A percentile compares a stretch with the other conserved stretches of the same genome.
Evolutionary conservation across 495 filamentous ascomycete species (phyloP).

Genomic region (Sordaria brevicollis): DNA sequence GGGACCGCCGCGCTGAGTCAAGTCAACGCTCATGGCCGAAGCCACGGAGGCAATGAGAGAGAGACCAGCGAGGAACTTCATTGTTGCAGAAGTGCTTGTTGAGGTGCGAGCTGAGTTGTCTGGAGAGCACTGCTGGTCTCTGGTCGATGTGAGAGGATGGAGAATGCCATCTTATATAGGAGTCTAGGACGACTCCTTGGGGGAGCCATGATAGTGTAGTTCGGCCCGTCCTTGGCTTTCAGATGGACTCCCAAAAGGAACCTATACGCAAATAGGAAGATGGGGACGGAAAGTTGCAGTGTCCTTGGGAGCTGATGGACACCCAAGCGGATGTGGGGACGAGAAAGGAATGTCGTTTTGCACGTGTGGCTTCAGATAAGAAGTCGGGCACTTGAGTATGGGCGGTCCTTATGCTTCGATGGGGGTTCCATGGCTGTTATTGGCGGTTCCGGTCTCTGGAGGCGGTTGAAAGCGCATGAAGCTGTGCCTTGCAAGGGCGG

Average conservation of each 20-base stretch:
- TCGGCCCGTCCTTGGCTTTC: background rate
- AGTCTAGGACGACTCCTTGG: background rate
- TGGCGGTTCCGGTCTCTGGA: background rate
- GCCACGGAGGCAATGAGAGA: slow-evolving; percentile 35
- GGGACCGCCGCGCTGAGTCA: slow-evolving; percentile 29
- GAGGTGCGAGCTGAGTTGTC: background rate
- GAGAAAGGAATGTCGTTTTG: background rate
- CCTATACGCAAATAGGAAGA: background rate
- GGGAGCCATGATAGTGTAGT: background rate
- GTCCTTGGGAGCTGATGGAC: background rate
- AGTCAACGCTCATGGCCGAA: slow-evolving; percentile 33
- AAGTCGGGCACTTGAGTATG: background rate
- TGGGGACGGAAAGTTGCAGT: background rate
- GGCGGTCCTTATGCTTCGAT: background rate
- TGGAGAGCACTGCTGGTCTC: background rate
- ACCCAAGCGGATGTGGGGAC: background rate
- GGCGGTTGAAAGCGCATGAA: background rate
- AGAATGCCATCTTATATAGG: background rate
- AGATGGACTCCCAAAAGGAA: background rate
- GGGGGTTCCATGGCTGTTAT: background rate
- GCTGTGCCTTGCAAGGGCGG: background rate
- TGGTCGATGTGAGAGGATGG: background rate
- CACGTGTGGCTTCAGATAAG: background rate
- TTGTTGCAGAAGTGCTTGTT: slow-evolving; percentile 9
- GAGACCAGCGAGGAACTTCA: slow-evolving; percentile 27